phyloP scores from a whole-genome alignment of 2,329 filamentous ascomycete species.

The Colletotrichum sp. region DNA sequence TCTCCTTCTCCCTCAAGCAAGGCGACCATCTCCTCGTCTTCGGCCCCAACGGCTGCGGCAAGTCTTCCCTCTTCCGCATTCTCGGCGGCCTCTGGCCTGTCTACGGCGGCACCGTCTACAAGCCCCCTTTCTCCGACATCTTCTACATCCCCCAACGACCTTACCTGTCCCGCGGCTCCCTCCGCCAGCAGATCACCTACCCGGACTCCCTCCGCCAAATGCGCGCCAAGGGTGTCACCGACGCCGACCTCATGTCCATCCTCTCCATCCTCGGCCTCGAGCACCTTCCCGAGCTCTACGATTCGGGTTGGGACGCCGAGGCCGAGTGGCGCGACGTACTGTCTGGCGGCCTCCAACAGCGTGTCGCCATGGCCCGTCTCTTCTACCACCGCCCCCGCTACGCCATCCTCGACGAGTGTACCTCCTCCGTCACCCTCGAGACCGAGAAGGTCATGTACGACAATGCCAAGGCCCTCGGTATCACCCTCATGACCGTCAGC shows the following conservation, averaged over 20 bases:
- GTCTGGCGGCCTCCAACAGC: conserved; percentile 90
- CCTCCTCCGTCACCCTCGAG: conserved; percentile 91
- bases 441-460: conserved; percentile 98
- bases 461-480: conserved; percentile 86
- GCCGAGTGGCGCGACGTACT: conserved; percentile 97
- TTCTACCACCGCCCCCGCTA: conserved; percentile 95
- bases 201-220: conserved; percentile 89
- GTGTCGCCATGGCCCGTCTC: conserved; percentile 92
- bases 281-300: conserved; percentile 78
- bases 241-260: conserved; percentile 79
- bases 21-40: conserved; percentile 94
- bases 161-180: conserved; percentile 86
- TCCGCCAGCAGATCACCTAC: conserved; percentile 98
- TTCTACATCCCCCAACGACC: conserved; percentile 98
- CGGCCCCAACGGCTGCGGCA: conserved; percentile 96
- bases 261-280: conserved; percentile 83
- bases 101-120: conserved; percentile 91
- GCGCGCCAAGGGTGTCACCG: conserved; percentile 82
- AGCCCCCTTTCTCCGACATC: conserved; percentile 90
- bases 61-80: conserved; percentile 95
- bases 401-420: conserved; percentile 97
- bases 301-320: conserved; percentile 86
- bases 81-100: conserved; percentile 97
- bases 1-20: conserved; percentile 86
- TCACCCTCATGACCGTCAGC: conserved; percentile 96